These are phyloP conservation scores for Helichrysum umbraculigerum DNA, from an alignment of 129 eudicot genomes.

Conservation along the genomic window DNA sequence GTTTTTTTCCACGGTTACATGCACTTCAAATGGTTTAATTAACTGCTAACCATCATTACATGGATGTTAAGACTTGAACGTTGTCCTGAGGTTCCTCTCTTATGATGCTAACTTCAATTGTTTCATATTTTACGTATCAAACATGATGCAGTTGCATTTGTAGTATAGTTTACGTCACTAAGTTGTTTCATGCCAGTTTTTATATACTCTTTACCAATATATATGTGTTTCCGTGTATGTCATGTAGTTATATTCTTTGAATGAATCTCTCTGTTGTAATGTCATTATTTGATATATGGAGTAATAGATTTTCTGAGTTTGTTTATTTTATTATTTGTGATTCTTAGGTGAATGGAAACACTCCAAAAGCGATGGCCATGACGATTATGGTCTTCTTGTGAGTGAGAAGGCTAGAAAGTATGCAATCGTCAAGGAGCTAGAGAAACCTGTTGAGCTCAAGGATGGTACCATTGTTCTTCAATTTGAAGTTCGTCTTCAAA, in stretches of 20 bases:
- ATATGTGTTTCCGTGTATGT: not conserved
- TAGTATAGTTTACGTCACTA: not conserved
- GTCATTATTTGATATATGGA: not conserved
- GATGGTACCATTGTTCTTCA: constrained; percentile 78
- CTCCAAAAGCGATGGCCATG: constrained; percentile 93
- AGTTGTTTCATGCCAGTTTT: not conserved
- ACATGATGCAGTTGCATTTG: not conserved
- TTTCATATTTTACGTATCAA: not conserved
- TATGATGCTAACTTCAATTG: not conserved
- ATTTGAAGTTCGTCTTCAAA: constrained; percentile 86
- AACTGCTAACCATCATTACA: not conserved
- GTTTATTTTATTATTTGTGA: not conserved
- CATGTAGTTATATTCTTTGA: not conserved
- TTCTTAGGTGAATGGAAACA: constrained; percentile 91
- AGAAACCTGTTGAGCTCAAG: constrained; percentile 63
- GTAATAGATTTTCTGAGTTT: not conserved
- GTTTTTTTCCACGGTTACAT: not conserved
- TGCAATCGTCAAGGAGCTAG: constrained; percentile 90
- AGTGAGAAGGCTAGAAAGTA: constrained; percentile 81
- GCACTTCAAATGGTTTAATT: not conserved
- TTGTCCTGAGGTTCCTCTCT: not conserved
- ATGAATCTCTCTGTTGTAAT: not conserved
- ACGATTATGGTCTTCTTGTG: constrained; percentile 94
- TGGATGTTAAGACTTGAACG: not conserved
- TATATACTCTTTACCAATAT: not conserved